Conservation (phyloP, 108 stramenopile genomes). For the Nitzschia sp. region DNA sequence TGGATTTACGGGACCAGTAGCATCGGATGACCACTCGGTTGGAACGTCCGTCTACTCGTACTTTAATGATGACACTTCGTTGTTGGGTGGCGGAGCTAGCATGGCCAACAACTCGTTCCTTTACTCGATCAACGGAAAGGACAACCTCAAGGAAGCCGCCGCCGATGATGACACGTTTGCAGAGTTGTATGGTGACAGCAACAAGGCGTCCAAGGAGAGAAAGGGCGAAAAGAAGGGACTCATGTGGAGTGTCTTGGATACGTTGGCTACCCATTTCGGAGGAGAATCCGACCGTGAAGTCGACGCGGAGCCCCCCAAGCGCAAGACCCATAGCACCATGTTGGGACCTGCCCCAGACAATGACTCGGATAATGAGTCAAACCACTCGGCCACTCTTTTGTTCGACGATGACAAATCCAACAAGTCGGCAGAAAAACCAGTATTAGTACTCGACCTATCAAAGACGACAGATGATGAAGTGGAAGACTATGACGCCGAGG, state of each 20-base stretch:
- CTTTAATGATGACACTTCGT: slow-evolving; percentile 16
- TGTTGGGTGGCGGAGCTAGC: neutral
- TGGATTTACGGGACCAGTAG: neutral
- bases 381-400: neutral
- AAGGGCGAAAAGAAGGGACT: slow-evolving; percentile 19
- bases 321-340: neutral
- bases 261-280: slow-evolving; percentile 7
- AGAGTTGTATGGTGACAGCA: neutral
- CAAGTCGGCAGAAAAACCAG: neutral
- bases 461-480: slow-evolving; percentile 3
- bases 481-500: slow-evolving; percentile 3
- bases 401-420: neutral
- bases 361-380: slow-evolving; percentile 10
- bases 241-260: slow-evolving; percentile 31
- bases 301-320: neutral
- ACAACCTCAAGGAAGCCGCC: neutral
- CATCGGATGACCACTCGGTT: slow-evolving; percentile 4
- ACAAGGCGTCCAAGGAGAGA: neutral
- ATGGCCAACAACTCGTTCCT: neutral
- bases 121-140: neutral
- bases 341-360: neutral
- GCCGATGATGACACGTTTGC: neutral
- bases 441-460: neutral
- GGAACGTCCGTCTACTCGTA: slow-evolving; percentile 16
- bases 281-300: neutral